phyloP scores from a whole-genome alignment of 2,329 filamentous ascomycete species.

The Graphium sp. region DNA sequence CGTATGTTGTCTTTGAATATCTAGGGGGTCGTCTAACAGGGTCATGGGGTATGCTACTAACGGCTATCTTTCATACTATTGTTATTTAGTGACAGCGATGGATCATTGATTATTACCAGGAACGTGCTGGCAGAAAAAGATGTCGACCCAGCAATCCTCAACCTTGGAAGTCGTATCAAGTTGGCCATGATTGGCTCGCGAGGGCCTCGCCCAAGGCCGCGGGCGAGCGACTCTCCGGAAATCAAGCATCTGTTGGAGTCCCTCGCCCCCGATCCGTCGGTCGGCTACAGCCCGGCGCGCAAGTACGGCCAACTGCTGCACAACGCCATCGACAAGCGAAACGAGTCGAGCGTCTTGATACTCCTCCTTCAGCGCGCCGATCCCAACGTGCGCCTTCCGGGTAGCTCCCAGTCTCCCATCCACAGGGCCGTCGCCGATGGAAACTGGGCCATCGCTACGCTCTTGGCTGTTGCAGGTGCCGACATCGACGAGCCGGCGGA shows the following conservation, averaged over 20 bases:
- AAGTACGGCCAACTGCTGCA: conserved; percentile 6
- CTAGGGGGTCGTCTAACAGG: background rate
- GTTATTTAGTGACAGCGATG: background rate
- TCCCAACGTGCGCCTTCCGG: conserved; percentile 7
- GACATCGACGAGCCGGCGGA: conserved; percentile 7
- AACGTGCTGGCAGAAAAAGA: background rate
- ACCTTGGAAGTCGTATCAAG: too few species aligned
- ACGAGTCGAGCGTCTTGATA: conserved; percentile 8
- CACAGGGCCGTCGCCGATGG: conserved; percentile 9
- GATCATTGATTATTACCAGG: background rate
- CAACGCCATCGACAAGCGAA: conserved; percentile 9
- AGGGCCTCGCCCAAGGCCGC: too few species aligned
- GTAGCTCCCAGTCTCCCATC: conserved; percentile 7
- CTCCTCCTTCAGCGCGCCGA: conserved; percentile 8
- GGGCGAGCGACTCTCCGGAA: too few species aligned
- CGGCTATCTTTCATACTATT: background rate
- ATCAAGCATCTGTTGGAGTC: background rate
- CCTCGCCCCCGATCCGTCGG: background rate
- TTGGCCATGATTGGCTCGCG: too few species aligned
- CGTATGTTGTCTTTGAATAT: background rate
- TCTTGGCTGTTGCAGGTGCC: conserved; percentile 9
- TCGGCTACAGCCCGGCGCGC: conserved; percentile 1
- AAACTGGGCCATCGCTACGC: conserved; percentile 7
- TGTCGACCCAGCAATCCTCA: too few species aligned
- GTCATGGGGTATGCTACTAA: too few species aligned